A percentile compares a stretch with the other conserved stretches of the same genome.
These are phyloP conservation scores for Staphylotrichum longicolle DNA, from an alignment of 495 filamentous ascomycete species.

Conservation along the genomic window DNA sequence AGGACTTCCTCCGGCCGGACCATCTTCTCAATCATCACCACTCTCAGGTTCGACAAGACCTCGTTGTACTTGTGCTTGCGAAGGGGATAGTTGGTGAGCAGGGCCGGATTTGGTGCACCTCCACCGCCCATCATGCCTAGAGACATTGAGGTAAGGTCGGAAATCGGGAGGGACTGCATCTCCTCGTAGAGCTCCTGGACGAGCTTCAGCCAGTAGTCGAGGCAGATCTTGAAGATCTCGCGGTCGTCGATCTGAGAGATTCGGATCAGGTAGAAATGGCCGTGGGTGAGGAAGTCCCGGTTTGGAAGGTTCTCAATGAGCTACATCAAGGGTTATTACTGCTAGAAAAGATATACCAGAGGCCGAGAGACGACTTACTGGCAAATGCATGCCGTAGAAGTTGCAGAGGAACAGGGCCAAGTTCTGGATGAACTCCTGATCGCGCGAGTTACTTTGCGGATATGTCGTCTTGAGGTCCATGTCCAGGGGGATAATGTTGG, in stretches of 20 bases:
- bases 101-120: slow-evolving; percentile 78
- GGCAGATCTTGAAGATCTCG: slow-evolving; percentile 98
- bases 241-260: slow-evolving; percentile 98
- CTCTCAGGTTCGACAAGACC: slow-evolving; percentile 86
- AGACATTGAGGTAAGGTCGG: slow-evolving; percentile 83
- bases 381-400: slow-evolving; percentile 89
- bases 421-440: slow-evolving; percentile 98
- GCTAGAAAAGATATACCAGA: not conserved
- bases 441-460: slow-evolving; percentile 80
- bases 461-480: slow-evolving; percentile 89
- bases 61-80: slow-evolving; percentile 97
- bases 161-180: slow-evolving; percentile 91
- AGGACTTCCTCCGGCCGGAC: slow-evolving; percentile 97
- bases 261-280: slow-evolving; percentile 95
- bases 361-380: slow-evolving; percentile 56
- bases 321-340: slow-evolving; percentile 49
- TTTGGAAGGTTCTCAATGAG: slow-evolving; percentile 95
- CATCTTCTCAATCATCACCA: slow-evolving; percentile 99
- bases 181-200: slow-evolving; percentile 99
- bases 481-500: slow-evolving; percentile 83
- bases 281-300: slow-evolving; percentile 87
- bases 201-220: slow-evolving; percentile 98
- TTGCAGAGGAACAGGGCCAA: slow-evolving; percentile 92
- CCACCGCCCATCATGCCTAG: slow-evolving; percentile 65
- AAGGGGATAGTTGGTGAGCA: slow-evolving; percentile 82